A percentile compares a stretch with the other conserved stretches of the same genome.
Evolutionary conservation across 352 stramenopile species (phyloP).

Genomic region (Phytophthora citrophthora): DNA sequence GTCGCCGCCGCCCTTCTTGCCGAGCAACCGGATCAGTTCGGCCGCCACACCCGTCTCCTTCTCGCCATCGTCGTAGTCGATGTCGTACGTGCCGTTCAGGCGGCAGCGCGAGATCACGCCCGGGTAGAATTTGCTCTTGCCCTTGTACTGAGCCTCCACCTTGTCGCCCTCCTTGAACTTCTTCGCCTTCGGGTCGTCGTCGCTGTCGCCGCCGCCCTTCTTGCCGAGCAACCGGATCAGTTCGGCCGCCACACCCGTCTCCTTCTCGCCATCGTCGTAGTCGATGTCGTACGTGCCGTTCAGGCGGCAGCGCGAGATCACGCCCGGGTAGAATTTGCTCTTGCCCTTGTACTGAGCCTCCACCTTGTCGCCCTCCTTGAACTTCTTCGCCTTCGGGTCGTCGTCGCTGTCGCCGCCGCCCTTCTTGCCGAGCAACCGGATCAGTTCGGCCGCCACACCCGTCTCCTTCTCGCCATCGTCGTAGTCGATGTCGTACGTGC

Average conservation of each 20-base stretch:
- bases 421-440: constrained; percentile 15
- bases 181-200: constrained; percentile 19
- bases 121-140: constrained; percentile 23
- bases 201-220: constrained; percentile 14
- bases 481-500: constrained; percentile 26
- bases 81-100: constrained; percentile 22
- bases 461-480: constrained; percentile 22
- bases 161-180: constrained; percentile 24
- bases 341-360: constrained; percentile 25
- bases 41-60: constrained; percentile 23
- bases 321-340: constrained; percentile 20
- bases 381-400: constrained; percentile 18
- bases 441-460: constrained; percentile 21
- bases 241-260: constrained; percentile 22
- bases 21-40: constrained; percentile 14
- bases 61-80: constrained; percentile 23
- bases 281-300: constrained; percentile 25
- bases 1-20: constrained; percentile 14
- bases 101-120: constrained; percentile 20
- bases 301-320: constrained; percentile 21
- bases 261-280: constrained; percentile 23
- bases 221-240: constrained; percentile 13
- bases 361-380: constrained; percentile 23
- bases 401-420: constrained; percentile 13
- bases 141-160: constrained; percentile 25